Evolutionary conservation across 2,329 filamentous ascomycete genomes (phyloP).

Genomic region (Paramyrothecium sp.): DNA sequence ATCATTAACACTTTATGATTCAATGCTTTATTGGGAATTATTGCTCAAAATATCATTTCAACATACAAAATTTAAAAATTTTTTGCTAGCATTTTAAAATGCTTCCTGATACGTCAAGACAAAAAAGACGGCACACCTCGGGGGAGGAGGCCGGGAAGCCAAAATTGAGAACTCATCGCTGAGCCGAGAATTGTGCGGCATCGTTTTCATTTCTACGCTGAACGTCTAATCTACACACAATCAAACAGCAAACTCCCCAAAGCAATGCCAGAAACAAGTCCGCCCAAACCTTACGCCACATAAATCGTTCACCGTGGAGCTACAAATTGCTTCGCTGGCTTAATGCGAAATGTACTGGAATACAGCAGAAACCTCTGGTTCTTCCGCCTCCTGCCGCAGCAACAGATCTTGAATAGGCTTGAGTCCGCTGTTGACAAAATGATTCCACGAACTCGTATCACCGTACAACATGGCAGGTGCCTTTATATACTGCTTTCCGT

Average conservation of each 20-base stretch:
- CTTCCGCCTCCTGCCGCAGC: slow-evolving; percentile 78
- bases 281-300: background rate
- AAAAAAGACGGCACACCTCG: no score
- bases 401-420: slow-evolving; percentile 86
- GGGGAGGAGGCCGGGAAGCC: no score
- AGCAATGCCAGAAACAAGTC: background rate
- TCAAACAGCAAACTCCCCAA: background rate
- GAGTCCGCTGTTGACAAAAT: slow-evolving; percentile 82
- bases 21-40: no score
- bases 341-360: slow-evolving; percentile 98
- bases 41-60: no score
- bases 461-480: slow-evolving; percentile 94
- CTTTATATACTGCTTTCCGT: slow-evolving; percentile 85
- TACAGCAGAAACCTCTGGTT: slow-evolving; percentile 83
- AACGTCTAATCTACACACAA: background rate
- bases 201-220: background rate
- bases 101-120: no score
- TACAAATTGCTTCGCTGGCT: background rate
- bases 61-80: no score
- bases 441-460: slow-evolving; percentile 99
- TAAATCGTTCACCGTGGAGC: background rate
- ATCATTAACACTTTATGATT: no score
- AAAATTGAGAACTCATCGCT: no score
- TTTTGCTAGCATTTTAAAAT: no score
- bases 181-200: no score